Evolutionary conservation across 305 asterid species (phyloP).

Genomic region (Petunia hybrid): DNA sequence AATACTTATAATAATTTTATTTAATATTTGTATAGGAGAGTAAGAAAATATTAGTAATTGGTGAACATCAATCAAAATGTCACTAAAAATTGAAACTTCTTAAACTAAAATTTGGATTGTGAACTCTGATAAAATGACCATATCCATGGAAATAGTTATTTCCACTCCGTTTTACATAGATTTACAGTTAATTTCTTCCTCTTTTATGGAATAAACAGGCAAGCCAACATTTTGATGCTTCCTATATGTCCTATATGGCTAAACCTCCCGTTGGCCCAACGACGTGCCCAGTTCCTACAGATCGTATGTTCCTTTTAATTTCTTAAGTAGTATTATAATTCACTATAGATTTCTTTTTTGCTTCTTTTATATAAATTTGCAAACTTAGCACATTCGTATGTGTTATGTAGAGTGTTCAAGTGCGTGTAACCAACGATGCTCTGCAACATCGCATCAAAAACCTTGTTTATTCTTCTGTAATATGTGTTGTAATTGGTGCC

Average conservation of each 20-base stretch:
- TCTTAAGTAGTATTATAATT: neutral
- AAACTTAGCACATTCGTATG: neutral
- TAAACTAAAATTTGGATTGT: too few relatives aligned
- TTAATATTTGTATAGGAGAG: too few relatives aligned
- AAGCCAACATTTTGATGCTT: neutral
- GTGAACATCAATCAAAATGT: too few relatives aligned
- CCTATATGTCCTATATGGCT: neutral
- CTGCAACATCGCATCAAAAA: conserved; percentile 12
- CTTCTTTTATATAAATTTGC: neutral
- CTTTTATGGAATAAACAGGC: neutral
- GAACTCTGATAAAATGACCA: too few relatives aligned
- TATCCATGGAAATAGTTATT: too few relatives aligned
- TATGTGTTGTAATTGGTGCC: conserved; percentile 21
- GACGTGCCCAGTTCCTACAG: neutral
- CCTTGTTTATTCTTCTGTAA: conserved; percentile 29
- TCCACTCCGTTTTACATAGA: too few relatives aligned
- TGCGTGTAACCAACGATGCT: conserved; percentile 33
- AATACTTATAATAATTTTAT: too few relatives aligned
- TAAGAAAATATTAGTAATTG: too few relatives aligned
- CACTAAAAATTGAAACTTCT: too few relatives aligned
- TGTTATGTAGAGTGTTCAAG: neutral
- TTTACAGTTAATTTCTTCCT: neutral
- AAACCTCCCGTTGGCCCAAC: neutral
- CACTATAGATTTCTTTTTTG: too few relatives aligned
- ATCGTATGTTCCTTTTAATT: neutral